phyloP scores from a whole-genome alignment of 2,329 filamentous ascomycete species.

The Talaromyces rugulosus region DNA sequence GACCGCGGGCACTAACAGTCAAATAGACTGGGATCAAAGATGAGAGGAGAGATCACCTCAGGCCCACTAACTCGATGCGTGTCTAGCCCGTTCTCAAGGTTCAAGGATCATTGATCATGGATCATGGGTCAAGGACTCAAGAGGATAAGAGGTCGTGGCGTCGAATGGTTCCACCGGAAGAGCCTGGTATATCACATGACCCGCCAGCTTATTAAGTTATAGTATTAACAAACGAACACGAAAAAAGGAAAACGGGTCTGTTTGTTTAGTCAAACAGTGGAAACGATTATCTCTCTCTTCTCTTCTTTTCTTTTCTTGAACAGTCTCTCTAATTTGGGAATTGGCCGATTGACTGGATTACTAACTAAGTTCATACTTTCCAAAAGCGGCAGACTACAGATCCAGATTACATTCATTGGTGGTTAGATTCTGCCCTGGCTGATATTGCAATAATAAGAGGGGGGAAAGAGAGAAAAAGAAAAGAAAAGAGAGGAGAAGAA shows the following conservation, averaged over 20 bases:
- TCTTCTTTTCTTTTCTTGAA: neutral
- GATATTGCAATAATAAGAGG: neutral
- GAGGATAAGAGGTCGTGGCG: neutral
- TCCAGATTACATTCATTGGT: neutral
- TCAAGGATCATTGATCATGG: neutral
- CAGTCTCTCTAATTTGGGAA: no score
- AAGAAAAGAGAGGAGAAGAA: neutral
- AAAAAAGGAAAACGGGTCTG: no score
- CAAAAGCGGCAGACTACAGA: neutral
- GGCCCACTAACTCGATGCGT: neutral
- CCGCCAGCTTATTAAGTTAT: neutral
- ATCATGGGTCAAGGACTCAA: neutral
- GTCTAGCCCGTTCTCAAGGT: neutral
- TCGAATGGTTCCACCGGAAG: neutral
- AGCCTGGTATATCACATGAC: neutral
- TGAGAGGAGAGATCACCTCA: neutral
- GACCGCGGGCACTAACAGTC: neutral
- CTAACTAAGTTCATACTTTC: neutral
- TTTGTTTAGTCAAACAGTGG: neutral
- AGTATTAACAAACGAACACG: no score
- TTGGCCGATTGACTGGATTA: neutral
- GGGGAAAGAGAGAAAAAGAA: neutral
- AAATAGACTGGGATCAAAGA: neutral
- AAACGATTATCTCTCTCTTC: no score
- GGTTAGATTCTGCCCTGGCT: neutral